Evolutionary conservation across 1,284 basidiomycete species (phyloP).

Genomic region (Pterulicium gracile): DNA sequence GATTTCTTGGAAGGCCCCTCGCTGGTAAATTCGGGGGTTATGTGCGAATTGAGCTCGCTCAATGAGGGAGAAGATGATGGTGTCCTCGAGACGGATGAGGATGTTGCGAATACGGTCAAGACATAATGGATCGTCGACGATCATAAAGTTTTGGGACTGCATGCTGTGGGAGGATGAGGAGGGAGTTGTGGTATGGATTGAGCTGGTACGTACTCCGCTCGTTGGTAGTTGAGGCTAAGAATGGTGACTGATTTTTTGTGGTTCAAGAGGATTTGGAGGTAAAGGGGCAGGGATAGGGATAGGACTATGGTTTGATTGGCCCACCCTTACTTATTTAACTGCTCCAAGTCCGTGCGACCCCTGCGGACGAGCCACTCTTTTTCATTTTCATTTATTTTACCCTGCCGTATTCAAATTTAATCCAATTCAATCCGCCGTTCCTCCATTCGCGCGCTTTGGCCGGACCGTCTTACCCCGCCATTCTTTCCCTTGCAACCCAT

Average conservation of each 20-base stretch:
- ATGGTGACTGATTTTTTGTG: not conserved
- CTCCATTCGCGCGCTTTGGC: too few relatives aligned
- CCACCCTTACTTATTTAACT: too few relatives aligned
- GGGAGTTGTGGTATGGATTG: not conserved
- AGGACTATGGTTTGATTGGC: too few relatives aligned
- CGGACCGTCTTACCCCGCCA: too few relatives aligned
- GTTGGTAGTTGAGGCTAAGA: not conserved
- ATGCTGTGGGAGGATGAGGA: slow-evolving; percentile 22
- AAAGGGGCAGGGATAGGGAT: too few relatives aligned
- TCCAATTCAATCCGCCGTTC: too few relatives aligned
- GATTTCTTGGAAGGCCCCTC: slow-evolving; percentile 71
- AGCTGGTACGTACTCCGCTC: not conserved
- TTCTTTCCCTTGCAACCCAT: too few relatives aligned
- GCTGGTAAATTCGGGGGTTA: slow-evolving; percentile 85
- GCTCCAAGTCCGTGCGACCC: too few relatives aligned
- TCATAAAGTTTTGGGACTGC: slow-evolving; percentile 63
- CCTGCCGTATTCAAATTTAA: not conserved
- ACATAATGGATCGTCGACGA: slow-evolving; percentile 67
- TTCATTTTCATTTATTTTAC: not conserved
- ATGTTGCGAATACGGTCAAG: slow-evolving; percentile 82
- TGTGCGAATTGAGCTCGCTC: slow-evolving; percentile 96
- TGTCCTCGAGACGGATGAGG: slow-evolving; percentile 89
- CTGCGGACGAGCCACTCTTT: too few relatives aligned
- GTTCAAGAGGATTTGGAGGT: not conserved
- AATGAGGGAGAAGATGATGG: slow-evolving; percentile 95